Conservation (phyloP, 2,329 filamentous ascomycete species). For the Keithomyces neogunnii region DNA sequence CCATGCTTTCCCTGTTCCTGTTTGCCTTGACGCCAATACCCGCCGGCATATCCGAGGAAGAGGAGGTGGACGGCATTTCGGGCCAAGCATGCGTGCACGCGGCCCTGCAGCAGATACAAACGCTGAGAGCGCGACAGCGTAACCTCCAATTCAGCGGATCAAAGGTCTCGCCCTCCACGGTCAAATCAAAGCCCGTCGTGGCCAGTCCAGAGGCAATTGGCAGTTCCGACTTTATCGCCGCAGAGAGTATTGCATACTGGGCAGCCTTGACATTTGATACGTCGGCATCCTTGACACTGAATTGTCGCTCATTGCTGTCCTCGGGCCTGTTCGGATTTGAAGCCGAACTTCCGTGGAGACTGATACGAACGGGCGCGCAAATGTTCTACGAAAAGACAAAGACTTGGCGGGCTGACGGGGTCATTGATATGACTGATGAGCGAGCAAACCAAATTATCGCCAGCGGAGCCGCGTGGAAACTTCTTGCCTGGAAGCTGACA, state of each 20-base stretch:
- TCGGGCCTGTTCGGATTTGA: slow-evolving; percentile 27
- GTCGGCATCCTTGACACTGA: slow-evolving; percentile 30
- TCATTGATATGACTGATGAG: slow-evolving; percentile 20
- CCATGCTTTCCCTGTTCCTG: slow-evolving; percentile 29
- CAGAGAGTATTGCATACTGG: slow-evolving; percentile 32
- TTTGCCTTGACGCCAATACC: slow-evolving; percentile 33
- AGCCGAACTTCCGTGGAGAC: slow-evolving; percentile 19
- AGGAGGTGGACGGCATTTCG: slow-evolving; percentile 30
- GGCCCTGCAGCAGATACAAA: slow-evolving; percentile 31
- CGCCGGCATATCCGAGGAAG: slow-evolving; percentile 28
- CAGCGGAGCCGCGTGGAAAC: slow-evolving; percentile 19
- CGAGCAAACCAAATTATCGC: slow-evolving; percentile 22
- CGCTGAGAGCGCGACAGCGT: slow-evolving; percentile 27
- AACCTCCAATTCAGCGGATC: slow-evolving; percentile 31
- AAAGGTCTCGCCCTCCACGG: slow-evolving; percentile 23
- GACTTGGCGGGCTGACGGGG: slow-evolving; percentile 15
- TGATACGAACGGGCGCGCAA: slow-evolving; percentile 18
- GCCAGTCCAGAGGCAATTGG: slow-evolving; percentile 18
- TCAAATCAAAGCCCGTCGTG: slow-evolving; percentile 12
- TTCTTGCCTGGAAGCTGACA: slow-evolving; percentile 23
- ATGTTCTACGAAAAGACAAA: slow-evolving; percentile 20
- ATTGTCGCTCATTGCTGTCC: slow-evolving; percentile 28
- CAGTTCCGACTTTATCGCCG: slow-evolving; percentile 24
- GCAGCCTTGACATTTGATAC: slow-evolving; percentile 33
- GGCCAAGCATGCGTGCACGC: slow-evolving; percentile 31